phyloP scores from a whole-genome alignment of 2,329 filamentous ascomycete genomes.

The Scopulariopsis brevicaulis region DNA sequence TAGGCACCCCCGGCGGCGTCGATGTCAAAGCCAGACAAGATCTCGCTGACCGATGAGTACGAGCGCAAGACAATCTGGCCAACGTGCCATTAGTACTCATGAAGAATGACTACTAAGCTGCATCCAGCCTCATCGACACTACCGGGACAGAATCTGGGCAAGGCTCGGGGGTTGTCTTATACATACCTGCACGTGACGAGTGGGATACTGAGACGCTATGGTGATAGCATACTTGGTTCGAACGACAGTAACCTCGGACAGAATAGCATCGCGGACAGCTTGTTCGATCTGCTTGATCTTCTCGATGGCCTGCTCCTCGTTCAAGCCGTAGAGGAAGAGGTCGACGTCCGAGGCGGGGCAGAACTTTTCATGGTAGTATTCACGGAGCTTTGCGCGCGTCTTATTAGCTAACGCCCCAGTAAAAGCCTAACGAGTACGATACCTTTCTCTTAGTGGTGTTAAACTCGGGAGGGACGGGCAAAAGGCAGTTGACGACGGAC shows the following conservation, averaged over 20 bases:
- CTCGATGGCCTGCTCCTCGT: conserved; percentile 64
- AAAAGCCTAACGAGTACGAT: too few relatives aligned
- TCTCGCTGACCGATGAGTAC: conserved; percentile 75
- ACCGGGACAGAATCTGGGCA: neutral
- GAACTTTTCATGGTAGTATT: conserved; percentile 74
- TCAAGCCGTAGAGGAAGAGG: conserved; percentile 72
- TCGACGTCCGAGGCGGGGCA: conserved; percentile 81
- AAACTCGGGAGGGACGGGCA: conserved; percentile 57
- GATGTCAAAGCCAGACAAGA: conserved; percentile 80
- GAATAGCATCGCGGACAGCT: conserved; percentile 62
- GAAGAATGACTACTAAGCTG: neutral
- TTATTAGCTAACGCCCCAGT: too few relatives aligned
- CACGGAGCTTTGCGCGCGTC: conserved; percentile 32
- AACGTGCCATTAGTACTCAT: conserved; percentile 6
- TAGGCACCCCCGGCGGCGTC: conserved; percentile 76
- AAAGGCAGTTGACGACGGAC: conserved; percentile 65
- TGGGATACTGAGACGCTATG: conserved; percentile 74
- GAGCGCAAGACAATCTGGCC: conserved; percentile 67
- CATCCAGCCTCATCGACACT: neutral
- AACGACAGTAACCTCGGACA: conserved; percentile 75
- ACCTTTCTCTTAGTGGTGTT: conserved; percentile 44
- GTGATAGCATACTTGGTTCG: conserved; percentile 82
- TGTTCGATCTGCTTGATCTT: conserved; percentile 78
- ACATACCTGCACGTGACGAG: conserved; percentile 58
- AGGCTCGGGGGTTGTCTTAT: neutral